These are phyloP conservation scores for Penicillium desertorum DNA, from an alignment of 495 filamentous ascomycete species.

Conservation along the genomic window DNA sequence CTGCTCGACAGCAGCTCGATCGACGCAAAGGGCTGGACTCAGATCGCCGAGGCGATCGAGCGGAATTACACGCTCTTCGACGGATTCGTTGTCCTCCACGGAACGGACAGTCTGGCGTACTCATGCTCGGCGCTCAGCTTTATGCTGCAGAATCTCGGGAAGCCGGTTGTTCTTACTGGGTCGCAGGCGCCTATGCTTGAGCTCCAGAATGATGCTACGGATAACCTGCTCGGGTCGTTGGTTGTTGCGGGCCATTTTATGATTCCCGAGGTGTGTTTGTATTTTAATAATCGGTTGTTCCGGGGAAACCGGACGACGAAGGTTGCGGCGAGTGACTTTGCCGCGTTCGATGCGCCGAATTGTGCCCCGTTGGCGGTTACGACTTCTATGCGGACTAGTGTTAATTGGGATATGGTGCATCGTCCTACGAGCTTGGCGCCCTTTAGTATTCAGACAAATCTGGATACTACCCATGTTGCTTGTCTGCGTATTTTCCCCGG, in stretches of 20 bases:
- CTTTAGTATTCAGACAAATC: conserved; percentile 73
- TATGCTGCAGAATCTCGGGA: conserved; percentile 90
- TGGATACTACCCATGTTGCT: conserved; percentile 86
- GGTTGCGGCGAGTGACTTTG: conserved; percentile 80
- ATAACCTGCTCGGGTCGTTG: conserved; percentile 88
- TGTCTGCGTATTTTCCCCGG: conserved; percentile 94
- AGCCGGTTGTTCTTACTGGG: conserved; percentile 87
- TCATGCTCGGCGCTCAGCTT: conserved; percentile 91
- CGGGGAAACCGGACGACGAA: conserved; percentile 90
- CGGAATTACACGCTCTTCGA: conserved; percentile 90
- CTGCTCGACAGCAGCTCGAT: conserved; percentile 93
- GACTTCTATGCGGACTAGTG: conserved; percentile 73
- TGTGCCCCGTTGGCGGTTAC: conserved; percentile 75
- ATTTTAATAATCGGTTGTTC: conserved; percentile 92
- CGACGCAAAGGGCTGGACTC: conserved; percentile 83
- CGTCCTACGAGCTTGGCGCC: conserved; percentile 69
- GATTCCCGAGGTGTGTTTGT: conserved; percentile 93
- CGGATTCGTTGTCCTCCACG: conserved; percentile 94
- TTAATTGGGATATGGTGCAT: conserved; percentile 79
- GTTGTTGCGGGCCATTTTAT: conserved; percentile 96
- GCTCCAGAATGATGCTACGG: conserved; percentile 91
- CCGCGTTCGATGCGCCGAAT: conserved; percentile 86
- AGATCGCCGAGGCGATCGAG: conserved; percentile 69
- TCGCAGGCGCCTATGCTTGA: conserved; percentile 92
- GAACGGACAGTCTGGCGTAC: conserved; percentile 91